These are phyloP conservation scores for Arabidopsis hybrid DNA, from an alignment of 441 rosid genomes.

Conservation along the genomic window DNA sequence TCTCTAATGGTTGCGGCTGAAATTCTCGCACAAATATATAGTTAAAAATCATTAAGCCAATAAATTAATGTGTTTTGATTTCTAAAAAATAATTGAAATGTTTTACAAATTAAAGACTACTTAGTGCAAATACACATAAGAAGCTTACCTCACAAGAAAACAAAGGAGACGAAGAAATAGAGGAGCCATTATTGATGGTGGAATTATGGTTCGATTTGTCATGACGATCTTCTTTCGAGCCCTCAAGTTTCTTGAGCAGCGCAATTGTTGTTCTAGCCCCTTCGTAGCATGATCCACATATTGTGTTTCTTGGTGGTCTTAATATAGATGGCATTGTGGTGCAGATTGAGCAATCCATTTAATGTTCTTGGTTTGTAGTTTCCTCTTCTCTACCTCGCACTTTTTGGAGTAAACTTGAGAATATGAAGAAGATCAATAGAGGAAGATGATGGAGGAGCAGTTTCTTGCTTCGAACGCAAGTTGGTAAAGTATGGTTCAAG, in stretches of 20 bases:
- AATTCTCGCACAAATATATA: not conserved
- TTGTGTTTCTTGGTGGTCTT: constrained; percentile 89
- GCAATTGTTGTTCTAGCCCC: constrained; percentile 62
- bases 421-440: constrained; percentile 19
- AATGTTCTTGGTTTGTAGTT: not conserved
- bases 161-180: constrained; percentile 47
- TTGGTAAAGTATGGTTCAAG: constrained; percentile 37
- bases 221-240: constrained; percentile 39
- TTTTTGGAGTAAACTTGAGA: constrained; percentile 21
- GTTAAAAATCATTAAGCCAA: not conserved
- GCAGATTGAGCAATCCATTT: constrained; percentile 88
- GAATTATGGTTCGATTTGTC: constrained; percentile 38
- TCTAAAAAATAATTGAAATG: not conserved
- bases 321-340: constrained; percentile 71
- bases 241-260: constrained; percentile 56
- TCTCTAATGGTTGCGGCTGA: constrained; percentile 62
- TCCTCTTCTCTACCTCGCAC: constrained; percentile 1
- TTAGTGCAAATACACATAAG: not conserved
- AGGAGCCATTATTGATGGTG: constrained; percentile 29
- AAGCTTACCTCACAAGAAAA: constrained; percentile 74
- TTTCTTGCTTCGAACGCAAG: constrained; percentile 48
- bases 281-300: constrained; percentile 79
- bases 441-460: constrained; percentile 32
- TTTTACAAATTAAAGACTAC: not conserved
- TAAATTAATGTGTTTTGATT: not conserved